Base-by-base conservation (phyloP, 2,329 filamentous ascomycete species). In the Aspergillus texensis region DNA sequence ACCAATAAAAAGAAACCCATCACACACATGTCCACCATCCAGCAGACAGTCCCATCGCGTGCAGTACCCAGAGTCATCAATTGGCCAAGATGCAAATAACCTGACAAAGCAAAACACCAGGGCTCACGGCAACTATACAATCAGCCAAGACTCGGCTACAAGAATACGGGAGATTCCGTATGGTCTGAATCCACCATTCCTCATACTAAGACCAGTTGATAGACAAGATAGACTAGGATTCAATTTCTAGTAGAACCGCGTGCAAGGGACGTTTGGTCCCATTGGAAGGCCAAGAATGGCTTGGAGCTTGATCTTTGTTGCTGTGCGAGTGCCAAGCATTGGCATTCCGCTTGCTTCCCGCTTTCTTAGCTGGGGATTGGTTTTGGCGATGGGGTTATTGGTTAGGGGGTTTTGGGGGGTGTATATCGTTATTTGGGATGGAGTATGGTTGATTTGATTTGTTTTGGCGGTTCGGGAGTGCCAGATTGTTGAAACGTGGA, bases 131-230 rank as follows among this genome's bases (percentile, higher is more conserved):
- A 36, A 28, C 14, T 21, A 21, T n/a, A 50, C 28, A 54, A 28
- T 32, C 19, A 43, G 62, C 58, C 62, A 64, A 61, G 58, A 5
- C 16, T 59, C 55, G 55, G 10, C 53, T 62, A 14, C 4, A 28
- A 3, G 21, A 8, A 28, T 6, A 24, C 28, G 0, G 24, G 45
- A 2, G 45, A 8, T 48, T 26, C 12, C 0, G 24, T 14, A 48
- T 48, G 45, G 24, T 26, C 19, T 46, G 43, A 26, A 48, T 19
- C 21, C 14, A 24, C 12, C 21, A 26, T 28, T 5, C 4, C 24
- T 10, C 3, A n/a, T 50, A 16, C 46, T 30, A 50, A 50, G 11
- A 50, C 26, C 8, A 6, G 46, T 28, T 4, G 12, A 30, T 50
- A 30, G 46, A 30, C 9, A 26, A 48, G 21, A 16, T 14, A 24